Base-by-base conservation (phyloP, 1,139 yeast genomes). In the Pichia sp. region DNA sequence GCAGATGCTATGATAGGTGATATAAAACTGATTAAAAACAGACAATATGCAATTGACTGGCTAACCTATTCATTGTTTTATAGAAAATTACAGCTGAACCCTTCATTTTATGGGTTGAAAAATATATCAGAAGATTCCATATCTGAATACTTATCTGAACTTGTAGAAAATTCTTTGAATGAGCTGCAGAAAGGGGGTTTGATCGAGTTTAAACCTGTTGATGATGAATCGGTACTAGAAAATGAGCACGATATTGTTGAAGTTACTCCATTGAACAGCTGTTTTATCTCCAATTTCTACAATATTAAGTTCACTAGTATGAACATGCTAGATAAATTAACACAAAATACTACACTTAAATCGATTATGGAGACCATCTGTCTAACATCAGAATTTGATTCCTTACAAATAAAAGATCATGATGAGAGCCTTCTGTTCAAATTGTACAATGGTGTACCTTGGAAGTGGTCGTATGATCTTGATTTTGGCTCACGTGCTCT, bases 41-140 rank as follows among this genome's bases (percentile, higher is more conserved):
- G 84, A 54, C 96, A 89, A 53, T 94, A 84, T 49, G 84, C 95
- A 50, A 74, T 93, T 45, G 96, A 89, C 54, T 85, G 95, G 93
- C 57, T 93, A 32, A 84, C 96, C 0, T 84, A 75, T 60, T 74
- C 95, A 0, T 84, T 79, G 52, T 84, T 88, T 55, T 93, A 85
- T 62, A 69, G 94, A 48, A 67, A 97, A 40, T 59, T 91, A 20
- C 81, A 78, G 43, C 69, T 76, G 34, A 93, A 93, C 56, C 97
- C 98, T 2, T 79, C 94, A 47, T 93, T 75, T 58, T 93, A 93
- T 56, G 96, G 89, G 18, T 72, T 85, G 21, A 67, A 68, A 31
- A 84, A 79, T 47, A 68, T 72, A 2, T 67, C 84, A 0, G 77
- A 77, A 38, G 63, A 74, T 32, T 95, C 93, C 0, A 60, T 91